Evolutionary conservation across 441 rosid species (phyloP).

Genomic region (Aleurites moluccanus): DNA sequence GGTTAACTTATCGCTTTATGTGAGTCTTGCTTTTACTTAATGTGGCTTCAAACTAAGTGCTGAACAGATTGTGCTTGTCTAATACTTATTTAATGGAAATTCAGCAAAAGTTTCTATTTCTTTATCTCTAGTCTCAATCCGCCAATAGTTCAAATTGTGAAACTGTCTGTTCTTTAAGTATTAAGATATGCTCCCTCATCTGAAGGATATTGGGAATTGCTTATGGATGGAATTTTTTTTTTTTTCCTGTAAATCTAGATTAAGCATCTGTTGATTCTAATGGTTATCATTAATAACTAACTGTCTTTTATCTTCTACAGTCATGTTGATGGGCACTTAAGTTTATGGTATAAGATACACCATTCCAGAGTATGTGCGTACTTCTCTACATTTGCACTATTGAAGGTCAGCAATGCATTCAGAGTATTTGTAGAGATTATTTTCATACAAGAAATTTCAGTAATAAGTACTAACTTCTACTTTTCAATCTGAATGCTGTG

Average conservation of each 20-base stretch:
- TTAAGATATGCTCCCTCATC: not conserved
- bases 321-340: slow-evolving; percentile 87
- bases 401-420: slow-evolving; percentile 57
- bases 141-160: not conserved
- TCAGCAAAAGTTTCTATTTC: not conserved
- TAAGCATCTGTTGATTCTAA: not conserved
- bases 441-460: not conserved
- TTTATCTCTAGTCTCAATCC: not conserved
- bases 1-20: too few species aligned
- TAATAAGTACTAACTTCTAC: not conserved
- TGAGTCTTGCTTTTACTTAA: slow-evolving; percentile 2
- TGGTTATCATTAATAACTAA: not conserved
- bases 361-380: slow-evolving; percentile 73
- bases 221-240: not conserved
- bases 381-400: slow-evolving; percentile 69
- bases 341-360: slow-evolving; percentile 88
- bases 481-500: not conserved
- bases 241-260: not conserved
- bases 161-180: not conserved
- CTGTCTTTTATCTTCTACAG: slow-evolving; percentile 40
- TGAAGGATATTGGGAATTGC: not conserved
- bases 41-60: not conserved
- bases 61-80: not conserved
- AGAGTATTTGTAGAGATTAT: not conserved
- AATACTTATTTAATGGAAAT: not conserved